Base-by-base conservation (phyloP, 1,139 yeast genomes). In the Kazachstania sp. region DNA sequence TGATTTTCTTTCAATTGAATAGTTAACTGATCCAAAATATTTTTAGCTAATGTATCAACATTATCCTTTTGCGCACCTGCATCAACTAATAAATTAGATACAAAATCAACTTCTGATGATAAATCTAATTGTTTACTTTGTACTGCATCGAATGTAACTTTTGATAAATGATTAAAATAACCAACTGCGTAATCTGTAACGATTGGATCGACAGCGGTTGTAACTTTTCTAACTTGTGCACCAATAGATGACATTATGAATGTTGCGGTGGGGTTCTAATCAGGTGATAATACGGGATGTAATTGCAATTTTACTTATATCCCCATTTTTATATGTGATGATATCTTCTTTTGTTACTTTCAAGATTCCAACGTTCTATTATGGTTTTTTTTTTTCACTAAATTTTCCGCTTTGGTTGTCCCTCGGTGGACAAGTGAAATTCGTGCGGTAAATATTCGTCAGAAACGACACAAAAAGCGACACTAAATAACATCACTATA, bases 171-270 rank as follows among this genome's bases (percentile, higher is more conserved):
- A 52, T 83, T 82, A 49, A 86, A 79, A 59, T 88, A 90, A 1
- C 97, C 98, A 41, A 83, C 83, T 2, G 95, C 95, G 61, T 90
- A 90, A 54, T 88, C 95, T 1, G 94, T 81, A 23, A 90, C 95
- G n/a, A 88, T 80, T 1, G 90, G 81, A 58, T 92, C 97, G 45
- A 90, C 77, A 1, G 86, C 74, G 2, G 95, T 94, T 6, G 83
- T 94, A 0, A 95, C 92, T 64, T 83, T 87, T 54, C 96, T 83
- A 15, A 90, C 81, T 63, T 83, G 85, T 32, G 71, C 57, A 19
- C 71, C 69, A 39, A 69, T 56, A 43, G 66, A 67, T 13, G 61
- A 41, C 57, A 54, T 56, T 7, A 9, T 20, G 15, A 1, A 2
- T 11, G 20, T 11, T 15, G 38, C 13, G 18, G 6, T 36, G 19